These are phyloP conservation scores for Tolypocladium amazonense DNA, from an alignment of 2,329 filamentous ascomycete species.

Conservation along the genomic window DNA sequence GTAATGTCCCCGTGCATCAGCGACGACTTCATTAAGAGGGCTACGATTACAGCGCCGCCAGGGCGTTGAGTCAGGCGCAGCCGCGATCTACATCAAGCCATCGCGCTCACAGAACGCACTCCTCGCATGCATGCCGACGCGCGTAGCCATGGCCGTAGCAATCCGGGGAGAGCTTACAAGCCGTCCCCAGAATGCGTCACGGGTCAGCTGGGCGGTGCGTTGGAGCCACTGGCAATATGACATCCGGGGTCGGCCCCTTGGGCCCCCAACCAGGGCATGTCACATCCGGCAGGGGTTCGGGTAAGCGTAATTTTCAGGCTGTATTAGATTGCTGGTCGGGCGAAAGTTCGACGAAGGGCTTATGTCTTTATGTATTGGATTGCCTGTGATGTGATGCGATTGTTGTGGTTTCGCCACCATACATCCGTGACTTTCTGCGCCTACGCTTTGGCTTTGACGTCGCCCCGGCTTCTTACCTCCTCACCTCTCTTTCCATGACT, in stretches of 20 bases:
- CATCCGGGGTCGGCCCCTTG: not conserved
- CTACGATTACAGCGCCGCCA: not conserved
- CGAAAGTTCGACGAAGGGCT: no score
- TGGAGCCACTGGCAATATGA: slow-evolving; percentile 6
- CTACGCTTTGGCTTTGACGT: no score
- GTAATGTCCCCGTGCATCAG: not conserved
- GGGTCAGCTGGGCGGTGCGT: slow-evolving; percentile 8
- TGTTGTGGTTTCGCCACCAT: no score
- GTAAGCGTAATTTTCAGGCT: no score
- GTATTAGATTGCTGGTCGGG: no score
- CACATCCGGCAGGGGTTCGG: not conserved
- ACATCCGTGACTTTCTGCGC: no score
- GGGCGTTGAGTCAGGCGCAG: not conserved
- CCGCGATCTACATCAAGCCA: not conserved
- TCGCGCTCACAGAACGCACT: not conserved
- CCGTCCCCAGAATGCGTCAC: slow-evolving; percentile 3
- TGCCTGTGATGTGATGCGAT: no score
- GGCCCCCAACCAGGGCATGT: not conserved
- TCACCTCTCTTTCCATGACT: no score
- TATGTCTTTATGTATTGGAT: no score
- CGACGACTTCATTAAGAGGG: not conserved
- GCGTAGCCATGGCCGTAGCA: not conserved
- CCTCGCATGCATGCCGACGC: not conserved
- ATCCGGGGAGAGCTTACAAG: not conserved
- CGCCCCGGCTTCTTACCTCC: no score